A percentile compares a stretch with the other conserved stretches of the same genome.
phyloP scores from a whole-genome alignment of 2,329 filamentous ascomycete species.

The Exophiala viscosa region DNA sequence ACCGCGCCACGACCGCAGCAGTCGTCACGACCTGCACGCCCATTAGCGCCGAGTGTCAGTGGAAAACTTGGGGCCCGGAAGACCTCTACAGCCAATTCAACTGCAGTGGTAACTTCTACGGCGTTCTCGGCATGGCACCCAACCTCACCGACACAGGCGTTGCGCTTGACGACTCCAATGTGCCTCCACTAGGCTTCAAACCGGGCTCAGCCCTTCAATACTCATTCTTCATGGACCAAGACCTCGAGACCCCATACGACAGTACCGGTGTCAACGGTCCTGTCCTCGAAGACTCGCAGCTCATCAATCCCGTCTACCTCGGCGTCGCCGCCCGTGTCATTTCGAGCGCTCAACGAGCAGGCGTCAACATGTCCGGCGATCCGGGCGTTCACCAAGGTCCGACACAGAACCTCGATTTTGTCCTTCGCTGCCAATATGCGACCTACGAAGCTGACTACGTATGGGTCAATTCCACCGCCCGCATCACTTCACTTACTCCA shows the following conservation, averaged over 20 bases:
- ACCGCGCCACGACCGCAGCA: slow-evolving; percentile 19
- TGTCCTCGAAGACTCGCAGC: slow-evolving; percentile 18
- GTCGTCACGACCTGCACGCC: slow-evolving; percentile 23
- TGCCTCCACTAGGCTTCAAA: slow-evolving; percentile 24
- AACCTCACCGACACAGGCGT: slow-evolving; percentile 11
- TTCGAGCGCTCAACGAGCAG: slow-evolving; percentile 10
- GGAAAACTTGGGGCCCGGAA: slow-evolving; percentile 11
- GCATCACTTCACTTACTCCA: slow-evolving; percentile 11
- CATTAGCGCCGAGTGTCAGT: slow-evolving; percentile 18
- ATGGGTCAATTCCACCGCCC: slow-evolving; percentile 22
- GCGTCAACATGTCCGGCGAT: slow-evolving; percentile 16
- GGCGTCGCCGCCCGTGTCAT: slow-evolving; percentile 21
- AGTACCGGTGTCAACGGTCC: slow-evolving; percentile 11
- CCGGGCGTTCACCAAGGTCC: slow-evolving; percentile 13
- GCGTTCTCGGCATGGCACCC: slow-evolving; percentile 21
- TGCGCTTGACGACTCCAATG: slow-evolving; percentile 9
- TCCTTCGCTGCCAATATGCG: slow-evolving; percentile 22
- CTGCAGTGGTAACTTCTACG: slow-evolving; percentile 25
- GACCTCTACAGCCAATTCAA: slow-evolving; percentile 23
- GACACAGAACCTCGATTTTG: slow-evolving; percentile 17
- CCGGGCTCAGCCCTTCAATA: slow-evolving; percentile 21
- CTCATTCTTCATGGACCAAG: slow-evolving; percentile 21
- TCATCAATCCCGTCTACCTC: slow-evolving; percentile 24
- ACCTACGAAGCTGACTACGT: slow-evolving; percentile 24
- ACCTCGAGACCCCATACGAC: slow-evolving; percentile 21